These are phyloP conservation scores for Daldinia decipiens DNA, from an alignment of 495 filamentous ascomycete species.

Conservation along the genomic window DNA sequence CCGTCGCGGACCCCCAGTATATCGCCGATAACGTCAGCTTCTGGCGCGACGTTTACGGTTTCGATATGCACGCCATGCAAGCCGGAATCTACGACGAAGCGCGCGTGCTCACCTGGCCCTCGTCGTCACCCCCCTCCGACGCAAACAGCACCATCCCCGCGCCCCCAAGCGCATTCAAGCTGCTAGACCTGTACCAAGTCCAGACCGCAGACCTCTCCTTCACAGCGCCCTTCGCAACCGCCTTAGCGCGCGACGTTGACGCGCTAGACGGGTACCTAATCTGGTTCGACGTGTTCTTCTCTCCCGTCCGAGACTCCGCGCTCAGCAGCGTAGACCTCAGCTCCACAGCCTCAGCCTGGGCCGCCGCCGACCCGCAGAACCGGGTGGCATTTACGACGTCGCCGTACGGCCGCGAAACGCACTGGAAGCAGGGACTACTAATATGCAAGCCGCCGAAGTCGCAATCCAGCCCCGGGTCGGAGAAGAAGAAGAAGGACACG, in stretches of 20 bases:
- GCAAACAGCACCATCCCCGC: conserved; percentile 75
- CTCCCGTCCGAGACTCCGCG: conserved; percentile 47
- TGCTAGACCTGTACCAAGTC: conserved; percentile 85
- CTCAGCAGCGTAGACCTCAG: conserved; percentile 10
- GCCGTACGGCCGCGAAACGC: conserved; percentile 78
- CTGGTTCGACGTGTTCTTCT: conserved; percentile 86
- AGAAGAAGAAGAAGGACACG: conserved; percentile 34
- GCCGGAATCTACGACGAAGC: conserved; percentile 83
- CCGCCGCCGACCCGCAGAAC: conserved; percentile 51
- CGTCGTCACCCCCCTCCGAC: conserved; percentile 2
- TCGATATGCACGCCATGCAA: conserved; percentile 93
- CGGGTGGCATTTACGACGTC: conserved; percentile 79
- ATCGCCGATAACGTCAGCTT: conserved; percentile 90
- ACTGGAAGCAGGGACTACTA: conserved; percentile 86
- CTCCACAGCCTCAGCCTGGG: conserved; percentile 14
- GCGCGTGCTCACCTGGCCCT: conserved; percentile 64
- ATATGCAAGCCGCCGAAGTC: conserved; percentile 50
- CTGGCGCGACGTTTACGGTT: conserved; percentile 99
- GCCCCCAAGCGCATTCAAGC: conserved; percentile 72
- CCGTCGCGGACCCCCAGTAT: conserved; percentile 87
- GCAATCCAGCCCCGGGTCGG: no score
- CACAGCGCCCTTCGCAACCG: conserved; percentile 67
- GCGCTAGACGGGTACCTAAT: conserved; percentile 77
- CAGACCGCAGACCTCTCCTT: conserved; percentile 80
- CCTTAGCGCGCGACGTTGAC: conserved; percentile 61